A percentile compares a stretch with the other conserved stretches of the same genome.
phyloP scores from a whole-genome alignment of 2,329 filamentous ascomycete genomes.

The Fusarium stilboides region DNA sequence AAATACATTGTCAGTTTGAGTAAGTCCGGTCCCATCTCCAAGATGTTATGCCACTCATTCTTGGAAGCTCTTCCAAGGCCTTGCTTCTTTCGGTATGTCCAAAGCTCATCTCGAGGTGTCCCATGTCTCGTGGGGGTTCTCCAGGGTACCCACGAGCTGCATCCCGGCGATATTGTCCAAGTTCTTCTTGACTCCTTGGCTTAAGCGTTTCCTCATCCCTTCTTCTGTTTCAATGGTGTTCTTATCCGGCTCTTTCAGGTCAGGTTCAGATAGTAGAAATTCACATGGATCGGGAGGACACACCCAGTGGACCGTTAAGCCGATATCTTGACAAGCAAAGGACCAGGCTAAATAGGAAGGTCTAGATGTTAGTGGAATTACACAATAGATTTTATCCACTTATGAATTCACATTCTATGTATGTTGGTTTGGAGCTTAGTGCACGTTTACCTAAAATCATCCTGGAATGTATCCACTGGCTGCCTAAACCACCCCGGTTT shows the following conservation, averaged over 20 bases:
- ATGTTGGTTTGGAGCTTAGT: no score
- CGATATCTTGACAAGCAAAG: no score
- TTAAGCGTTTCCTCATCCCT: slow-evolving; percentile 49
- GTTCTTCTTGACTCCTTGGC: slow-evolving; percentile 50
- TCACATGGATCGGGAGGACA: no score
- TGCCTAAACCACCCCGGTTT: no score
- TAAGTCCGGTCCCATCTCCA: slow-evolving; percentile 47
- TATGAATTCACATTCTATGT: no score
- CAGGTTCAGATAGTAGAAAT: no score
- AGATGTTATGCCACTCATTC: slow-evolving; percentile 45
- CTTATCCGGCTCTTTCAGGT: slow-evolving; percentile 46
- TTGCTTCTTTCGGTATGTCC: slow-evolving; percentile 48
- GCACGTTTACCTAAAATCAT: no score
- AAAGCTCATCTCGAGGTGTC: slow-evolving; percentile 44
- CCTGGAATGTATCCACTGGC: no score
- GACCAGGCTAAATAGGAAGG: no score
- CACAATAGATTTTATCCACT: no score
- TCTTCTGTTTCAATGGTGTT: slow-evolving; percentile 50
- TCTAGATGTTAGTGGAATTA: no score
- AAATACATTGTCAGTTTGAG: slow-evolving; percentile 46
- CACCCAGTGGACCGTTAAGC: no score
- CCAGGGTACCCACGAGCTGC: slow-evolving; percentile 47
- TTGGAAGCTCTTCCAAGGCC: slow-evolving; percentile 49
- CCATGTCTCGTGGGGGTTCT: slow-evolving; percentile 47
- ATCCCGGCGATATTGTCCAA: slow-evolving; percentile 31